Evolutionary conservation across 139 green algal genomes (phyloP).

Genomic region (Desmodesmus armatus): DNA sequence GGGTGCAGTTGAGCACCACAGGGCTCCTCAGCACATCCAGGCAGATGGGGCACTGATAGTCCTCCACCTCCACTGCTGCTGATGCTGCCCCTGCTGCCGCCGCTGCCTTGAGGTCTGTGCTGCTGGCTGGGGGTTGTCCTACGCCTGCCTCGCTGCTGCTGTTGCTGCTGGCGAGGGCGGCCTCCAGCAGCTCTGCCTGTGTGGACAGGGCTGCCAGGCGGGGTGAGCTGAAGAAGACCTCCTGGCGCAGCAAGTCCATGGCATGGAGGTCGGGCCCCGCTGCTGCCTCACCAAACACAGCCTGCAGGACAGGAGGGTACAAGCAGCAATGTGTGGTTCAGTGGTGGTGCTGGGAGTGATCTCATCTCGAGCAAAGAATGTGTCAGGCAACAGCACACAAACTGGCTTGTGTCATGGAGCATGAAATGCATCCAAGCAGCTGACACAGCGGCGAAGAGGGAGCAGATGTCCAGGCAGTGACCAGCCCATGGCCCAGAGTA

Average conservation of each 20-base stretch:
- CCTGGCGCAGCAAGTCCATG: slow-evolving; percentile 70
- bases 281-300: slow-evolving; percentile 9
- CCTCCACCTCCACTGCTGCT: slow-evolving; percentile 44
- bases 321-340: no score
- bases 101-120: not conserved
- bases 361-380: no score
- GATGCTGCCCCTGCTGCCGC: not conserved
- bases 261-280: slow-evolving; percentile 55
- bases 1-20: slow-evolving; percentile 85
- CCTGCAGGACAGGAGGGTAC: not conserved
- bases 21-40: slow-evolving; percentile 84
- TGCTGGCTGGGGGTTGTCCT: not conserved
- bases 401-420: no score
- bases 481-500: no score
- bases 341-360: no score
- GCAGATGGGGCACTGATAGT: slow-evolving; percentile 85
- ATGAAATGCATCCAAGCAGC: no score
- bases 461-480: no score
- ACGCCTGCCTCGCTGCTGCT: not conserved
- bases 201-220: slow-evolving; percentile 78
- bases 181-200: slow-evolving; percentile 69
- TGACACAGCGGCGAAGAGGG: no score
- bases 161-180: slow-evolving; percentile 5
- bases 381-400: no score
- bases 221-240: slow-evolving; percentile 85